phyloP scores from a whole-genome alignment of 2,329 filamentous ascomycete genomes.

The Arachnomyces sp. region DNA sequence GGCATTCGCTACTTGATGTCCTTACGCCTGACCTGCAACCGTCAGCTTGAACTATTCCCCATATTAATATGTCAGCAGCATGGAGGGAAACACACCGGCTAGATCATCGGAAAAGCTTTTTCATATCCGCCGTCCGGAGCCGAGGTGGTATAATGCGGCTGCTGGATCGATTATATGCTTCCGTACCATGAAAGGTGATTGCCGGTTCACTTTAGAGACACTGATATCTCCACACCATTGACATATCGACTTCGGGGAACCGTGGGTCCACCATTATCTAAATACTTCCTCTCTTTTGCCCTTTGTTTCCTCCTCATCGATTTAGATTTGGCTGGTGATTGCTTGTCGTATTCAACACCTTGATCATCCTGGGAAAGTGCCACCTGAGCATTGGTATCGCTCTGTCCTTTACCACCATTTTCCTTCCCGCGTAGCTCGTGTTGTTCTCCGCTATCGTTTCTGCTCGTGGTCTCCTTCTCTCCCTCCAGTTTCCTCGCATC shows the following conservation, averaged over 20 bases:
- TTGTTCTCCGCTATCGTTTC: conserved; percentile 11
- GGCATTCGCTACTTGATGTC: too few species aligned
- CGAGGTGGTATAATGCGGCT: not conserved
- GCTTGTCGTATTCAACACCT: conserved; percentile 2
- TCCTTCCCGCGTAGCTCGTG: conserved; percentile 13
- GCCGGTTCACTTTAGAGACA: conserved; percentile 32
- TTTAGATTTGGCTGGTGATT: conserved; percentile 10
- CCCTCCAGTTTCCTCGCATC: conserved; percentile 20
- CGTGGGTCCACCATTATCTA: conserved; percentile 23
- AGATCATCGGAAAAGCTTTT: too few species aligned
- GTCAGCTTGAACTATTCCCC: too few species aligned
- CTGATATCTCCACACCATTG: conserved; percentile 40
- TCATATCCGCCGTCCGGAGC: too few species aligned
- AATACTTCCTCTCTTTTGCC: conserved; percentile 6
- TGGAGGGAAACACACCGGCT: too few species aligned
- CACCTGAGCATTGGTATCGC: conserved; percentile 6
- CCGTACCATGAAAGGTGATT: not conserved
- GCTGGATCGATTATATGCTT: not conserved
- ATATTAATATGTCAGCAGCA: too few species aligned
- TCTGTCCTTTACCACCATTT: conserved; percentile 12
- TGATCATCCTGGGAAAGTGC: not conserved
- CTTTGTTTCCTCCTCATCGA: conserved; percentile 25
- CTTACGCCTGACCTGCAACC: too few species aligned
- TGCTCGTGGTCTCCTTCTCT: conserved; percentile 16
- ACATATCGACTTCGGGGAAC: conserved; percentile 41